Percentiles rank a stretch among this genome's conserved stretches.
Evolutionary conservation across 257 asterid species (phyloP).

Genomic region (Solanum dulcamara): DNA sequence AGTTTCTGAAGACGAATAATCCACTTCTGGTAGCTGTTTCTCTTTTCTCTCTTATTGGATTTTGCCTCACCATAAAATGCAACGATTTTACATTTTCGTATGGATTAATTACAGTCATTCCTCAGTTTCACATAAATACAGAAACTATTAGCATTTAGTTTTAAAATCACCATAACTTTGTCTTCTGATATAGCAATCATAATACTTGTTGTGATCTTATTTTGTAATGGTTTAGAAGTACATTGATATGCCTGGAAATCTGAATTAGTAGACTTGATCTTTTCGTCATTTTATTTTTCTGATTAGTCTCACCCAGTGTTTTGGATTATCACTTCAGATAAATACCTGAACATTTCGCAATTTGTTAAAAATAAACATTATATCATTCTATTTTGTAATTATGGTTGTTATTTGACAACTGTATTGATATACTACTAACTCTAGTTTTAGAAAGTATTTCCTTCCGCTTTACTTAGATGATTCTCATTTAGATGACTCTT

Average conservation of each 20-base stretch:
- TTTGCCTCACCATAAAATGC: neutral
- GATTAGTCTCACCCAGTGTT: neutral
- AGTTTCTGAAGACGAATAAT: constrained; percentile 68
- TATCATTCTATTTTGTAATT: neutral
- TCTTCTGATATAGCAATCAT: neutral
- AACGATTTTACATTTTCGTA: neutral
- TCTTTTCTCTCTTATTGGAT: neutral
- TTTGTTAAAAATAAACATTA: neutral
- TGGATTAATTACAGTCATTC: neutral
- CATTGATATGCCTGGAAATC: neutral
- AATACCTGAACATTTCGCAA: neutral
- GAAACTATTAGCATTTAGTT: neutral
- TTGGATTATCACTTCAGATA: neutral
- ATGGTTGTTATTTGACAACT: neutral
- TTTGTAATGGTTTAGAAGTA: neutral
- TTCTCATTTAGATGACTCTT: neutral
- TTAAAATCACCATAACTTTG: neutral
- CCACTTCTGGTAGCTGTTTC: constrained; percentile 57
- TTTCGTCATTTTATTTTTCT: neutral
- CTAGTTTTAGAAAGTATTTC: neutral
- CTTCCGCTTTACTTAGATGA: neutral
- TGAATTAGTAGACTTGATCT: neutral
- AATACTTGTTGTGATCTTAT: neutral
- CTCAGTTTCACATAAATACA: neutral
- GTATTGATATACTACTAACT: neutral